Evolutionary conservation across 2,329 filamentous ascomycete species (phyloP), one percentile per base, ranked within the genome.

Genomic region (Metarhizium sp.): DNA sequence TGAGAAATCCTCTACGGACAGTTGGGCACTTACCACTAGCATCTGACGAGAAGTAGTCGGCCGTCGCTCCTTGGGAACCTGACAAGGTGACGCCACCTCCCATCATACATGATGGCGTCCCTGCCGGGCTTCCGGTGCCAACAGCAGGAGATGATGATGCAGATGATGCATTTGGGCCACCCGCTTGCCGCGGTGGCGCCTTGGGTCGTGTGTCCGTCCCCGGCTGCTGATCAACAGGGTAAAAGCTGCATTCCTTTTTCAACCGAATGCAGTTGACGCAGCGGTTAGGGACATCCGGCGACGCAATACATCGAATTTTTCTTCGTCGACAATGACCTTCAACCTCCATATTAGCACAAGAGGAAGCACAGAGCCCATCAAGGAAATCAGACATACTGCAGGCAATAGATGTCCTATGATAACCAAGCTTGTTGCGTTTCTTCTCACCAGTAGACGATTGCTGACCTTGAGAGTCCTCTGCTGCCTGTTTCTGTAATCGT

Each of bases 181-280:
- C 65, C 4, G 72, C 69, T 42, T 71, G 65, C 52, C 71, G 71
- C 18, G 71, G 66, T 3, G 68, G 62, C 55, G 68, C 70, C 59
- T 76, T 78, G 43, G 74, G 71, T 55, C 73, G 71, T 20, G 70
- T 62, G 29, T 79, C 73, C 48, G 73, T 66, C 10, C 78, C 77
- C 30, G 80, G 82, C 61, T 83, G 80, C 67, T 91, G 88, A 60
- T 96, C 91, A 25, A 96, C 92, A 0, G 92, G 89, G 63, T 86
- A 88, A 72, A 95, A 97, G 67, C 87, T 90, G 72, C 92, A 97
- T 61, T 96, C 90, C 66, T 95, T 96, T 71, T 95, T 95, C 66
- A 97, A 75, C 50, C 91, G 85, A 64, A 96, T 95, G 72, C 92
- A 97, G 74, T 95, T 96, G 60, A 87, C 83, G 72, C 92, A 97